These are phyloP conservation scores for Hygrophila difformis DNA, from an alignment of 257 asterid species.

Conservation along the genomic window DNA sequence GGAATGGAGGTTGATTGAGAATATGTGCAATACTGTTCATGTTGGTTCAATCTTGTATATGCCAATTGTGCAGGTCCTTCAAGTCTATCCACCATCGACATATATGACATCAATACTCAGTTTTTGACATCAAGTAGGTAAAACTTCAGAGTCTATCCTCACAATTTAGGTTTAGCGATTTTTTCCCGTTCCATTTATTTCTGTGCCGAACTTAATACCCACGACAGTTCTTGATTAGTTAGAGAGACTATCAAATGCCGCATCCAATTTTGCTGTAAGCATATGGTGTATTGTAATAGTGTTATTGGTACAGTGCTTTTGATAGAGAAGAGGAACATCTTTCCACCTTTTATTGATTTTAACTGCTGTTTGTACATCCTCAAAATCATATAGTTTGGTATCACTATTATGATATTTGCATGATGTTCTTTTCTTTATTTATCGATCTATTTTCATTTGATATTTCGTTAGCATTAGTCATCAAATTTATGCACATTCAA, in stretches of 20 bases:
- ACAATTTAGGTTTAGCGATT: conserved; percentile 21
- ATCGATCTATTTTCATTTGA: no score
- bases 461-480: no score
- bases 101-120: conserved; percentile 4
- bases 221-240: conserved; percentile 25
- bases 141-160: conserved; percentile 21
- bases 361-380: conserved; percentile 1
- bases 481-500: no score
- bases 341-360: conserved; percentile 4
- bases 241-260: conserved; percentile 24
- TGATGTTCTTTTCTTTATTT: no score
- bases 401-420: no score
- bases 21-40: conserved; percentile 9
- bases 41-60: conserved; percentile 9
- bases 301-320: conserved; percentile 15
- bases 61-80: conserved; percentile 14
- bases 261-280: conserved; percentile 43
- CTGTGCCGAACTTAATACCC: conserved; percentile 28
- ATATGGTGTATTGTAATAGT: conserved; percentile 29
- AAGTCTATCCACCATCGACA: conserved; percentile 17
- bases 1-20: not conserved
- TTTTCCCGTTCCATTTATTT: conserved; percentile 15
- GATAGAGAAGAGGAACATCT: conserved; percentile 14
- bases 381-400: no score
- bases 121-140: conserved; percentile 18